A percentile compares a stretch with the other conserved stretches of the same genome.
phyloP scores from a whole-genome alignment of 257 asterid genomes.

The Solanum infundibuliforme region DNA sequence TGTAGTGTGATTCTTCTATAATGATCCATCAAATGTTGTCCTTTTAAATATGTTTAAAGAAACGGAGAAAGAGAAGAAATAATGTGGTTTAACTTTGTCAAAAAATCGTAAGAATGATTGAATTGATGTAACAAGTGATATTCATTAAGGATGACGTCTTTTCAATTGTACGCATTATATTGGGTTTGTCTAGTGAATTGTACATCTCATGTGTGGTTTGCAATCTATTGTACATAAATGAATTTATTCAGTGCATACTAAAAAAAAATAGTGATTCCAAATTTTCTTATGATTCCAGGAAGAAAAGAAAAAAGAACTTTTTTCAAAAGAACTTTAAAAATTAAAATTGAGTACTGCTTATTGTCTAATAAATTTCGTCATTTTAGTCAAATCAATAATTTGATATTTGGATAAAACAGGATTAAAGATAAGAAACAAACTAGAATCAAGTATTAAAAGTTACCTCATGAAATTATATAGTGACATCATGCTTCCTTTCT shows the following conservation, averaged over 20 bases:
- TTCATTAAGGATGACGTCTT: background rate
- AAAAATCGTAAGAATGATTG: fast-evolving
- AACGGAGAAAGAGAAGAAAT: too few relatives aligned
- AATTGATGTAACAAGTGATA: background rate
- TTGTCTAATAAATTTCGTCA: background rate
- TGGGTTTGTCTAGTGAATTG: background rate
- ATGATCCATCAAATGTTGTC: background rate
- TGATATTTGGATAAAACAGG: background rate
- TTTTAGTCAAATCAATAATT: background rate
- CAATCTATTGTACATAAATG: background rate
- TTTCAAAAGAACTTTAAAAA: background rate
- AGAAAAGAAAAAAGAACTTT: background rate
- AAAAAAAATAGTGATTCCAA: too few relatives aligned
- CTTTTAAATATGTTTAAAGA: background rate
- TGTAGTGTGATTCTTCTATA: background rate
- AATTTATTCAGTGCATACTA: background rate
- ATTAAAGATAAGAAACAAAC: background rate
- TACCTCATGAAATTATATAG: background rate
- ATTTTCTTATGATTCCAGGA: too few relatives aligned
- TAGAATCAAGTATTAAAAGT: background rate
- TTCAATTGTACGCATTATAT: fast-evolving
- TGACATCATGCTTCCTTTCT: background rate
- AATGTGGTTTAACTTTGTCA: background rate
- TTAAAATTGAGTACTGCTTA: background rate
- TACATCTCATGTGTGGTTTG: background rate